Percentiles rank a stretch among this genome's conserved stretches.
These are phyloP conservation scores for Candida vaughaniae DNA, from an alignment of 805 yeast genomes.

Conservation along the genomic window DNA sequence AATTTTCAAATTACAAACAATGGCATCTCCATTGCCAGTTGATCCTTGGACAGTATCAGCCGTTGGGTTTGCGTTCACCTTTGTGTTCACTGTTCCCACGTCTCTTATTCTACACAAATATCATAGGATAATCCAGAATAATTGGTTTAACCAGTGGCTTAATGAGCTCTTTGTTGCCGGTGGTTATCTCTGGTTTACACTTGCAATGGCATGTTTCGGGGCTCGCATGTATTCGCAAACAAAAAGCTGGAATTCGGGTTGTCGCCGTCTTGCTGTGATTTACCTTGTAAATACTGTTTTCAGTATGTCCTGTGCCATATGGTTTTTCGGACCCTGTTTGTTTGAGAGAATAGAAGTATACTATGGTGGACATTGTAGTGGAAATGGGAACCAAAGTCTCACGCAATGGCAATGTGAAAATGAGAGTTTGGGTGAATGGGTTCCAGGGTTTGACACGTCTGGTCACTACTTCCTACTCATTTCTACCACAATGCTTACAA, in stretches of 20 bases:
- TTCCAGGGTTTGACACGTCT: slow-evolving; percentile 4
- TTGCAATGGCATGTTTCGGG: neutral
- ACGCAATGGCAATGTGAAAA: slow-evolving; percentile 5
- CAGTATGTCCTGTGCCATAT: neutral
- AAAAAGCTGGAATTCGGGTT: neutral
- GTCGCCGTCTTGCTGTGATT: neutral
- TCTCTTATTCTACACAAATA: slow-evolving; percentile 1
- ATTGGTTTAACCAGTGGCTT: neutral
- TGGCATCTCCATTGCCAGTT: too few relatives aligned
- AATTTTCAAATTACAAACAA: too few relatives aligned
- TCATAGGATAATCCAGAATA: neutral
- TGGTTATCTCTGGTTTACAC: slow-evolving; percentile 5
- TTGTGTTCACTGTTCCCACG: neutral
- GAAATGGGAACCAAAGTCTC: neutral
- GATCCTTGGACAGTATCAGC: neutral
- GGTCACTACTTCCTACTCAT: slow-evolving; percentile 7
- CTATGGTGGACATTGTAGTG: slow-evolving; percentile 4
- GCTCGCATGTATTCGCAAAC: neutral
- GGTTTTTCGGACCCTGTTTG: slow-evolving; percentile 9
- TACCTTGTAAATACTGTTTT: neutral
- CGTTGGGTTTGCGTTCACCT: slow-evolving; percentile 1
- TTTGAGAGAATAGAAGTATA: slow-evolving; percentile 6
- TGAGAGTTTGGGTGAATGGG: slow-evolving; percentile 1
- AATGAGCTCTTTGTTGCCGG: slow-evolving; percentile 4
- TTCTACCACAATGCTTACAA: slow-evolving; percentile 3